Percentiles rank a stretch among this genome's conserved stretches.
phyloP scores from a whole-genome alignment of 164 flowering plant genomes.

The Stephania japonica region DNA sequence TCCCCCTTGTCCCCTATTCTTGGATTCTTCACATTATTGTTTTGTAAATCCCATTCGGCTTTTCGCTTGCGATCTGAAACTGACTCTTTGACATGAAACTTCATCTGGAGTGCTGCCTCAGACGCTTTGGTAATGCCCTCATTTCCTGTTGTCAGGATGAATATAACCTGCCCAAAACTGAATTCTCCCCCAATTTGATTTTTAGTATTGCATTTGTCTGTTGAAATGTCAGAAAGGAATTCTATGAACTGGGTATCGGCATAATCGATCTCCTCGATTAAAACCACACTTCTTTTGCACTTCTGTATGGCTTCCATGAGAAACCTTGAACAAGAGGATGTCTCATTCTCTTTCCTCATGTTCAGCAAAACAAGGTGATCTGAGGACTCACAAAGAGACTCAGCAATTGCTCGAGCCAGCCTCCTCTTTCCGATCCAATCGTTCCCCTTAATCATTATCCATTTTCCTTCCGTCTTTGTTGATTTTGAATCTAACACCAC shows the following conservation, averaged over 20 bases:
- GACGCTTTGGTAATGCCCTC: not conserved
- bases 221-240: conserved; percentile 33
- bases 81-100: conserved; percentile 25
- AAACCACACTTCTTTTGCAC: conserved; percentile 35
- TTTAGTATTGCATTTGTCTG: conserved; percentile 27
- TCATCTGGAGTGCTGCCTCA: conserved; percentile 41
- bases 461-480: conserved; percentile 24
- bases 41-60: conserved; percentile 33
- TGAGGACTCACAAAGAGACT: conserved; percentile 47
- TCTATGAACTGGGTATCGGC: conserved; percentile 44
- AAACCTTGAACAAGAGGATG: conserved; percentile 15
- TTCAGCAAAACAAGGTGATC: conserved; percentile 38
- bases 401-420: conserved; percentile 48
- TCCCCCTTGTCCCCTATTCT: conserved; percentile 34
- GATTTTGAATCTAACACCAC: conserved; percentile 32
- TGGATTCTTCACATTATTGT: conserved; percentile 27
- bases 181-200: conserved; percentile 17
- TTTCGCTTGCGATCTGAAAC: conserved; percentile 39
- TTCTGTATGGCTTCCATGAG: conserved; percentile 30
- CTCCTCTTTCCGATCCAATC: conserved; percentile 63
- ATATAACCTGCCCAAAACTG: conserved; percentile 19
- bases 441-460: conserved; percentile 57
- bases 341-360: conserved; percentile 28
- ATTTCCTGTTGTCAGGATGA: conserved; percentile 37
- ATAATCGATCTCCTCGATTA: conserved; percentile 53